Percentiles rank a stretch among this genome's conserved stretches.
Conservation (phyloP, 2,329 filamentous ascomycete species). For the Beauveria asiatica region DNA sequence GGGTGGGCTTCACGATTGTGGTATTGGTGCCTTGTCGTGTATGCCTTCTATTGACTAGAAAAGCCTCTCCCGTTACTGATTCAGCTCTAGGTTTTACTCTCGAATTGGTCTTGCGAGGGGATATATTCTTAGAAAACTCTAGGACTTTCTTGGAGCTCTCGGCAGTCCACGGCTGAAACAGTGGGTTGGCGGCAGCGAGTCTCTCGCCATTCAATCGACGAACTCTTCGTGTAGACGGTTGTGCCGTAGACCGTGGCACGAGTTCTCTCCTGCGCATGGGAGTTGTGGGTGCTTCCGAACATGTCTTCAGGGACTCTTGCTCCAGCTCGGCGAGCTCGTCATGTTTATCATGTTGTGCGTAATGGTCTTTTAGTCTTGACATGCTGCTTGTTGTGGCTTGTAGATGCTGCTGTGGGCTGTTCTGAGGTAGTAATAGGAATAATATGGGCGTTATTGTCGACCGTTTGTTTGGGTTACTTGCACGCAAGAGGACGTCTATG, state of each 20-base stretch:
- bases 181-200: conserved; percentile 19
- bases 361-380: conserved; percentile 1
- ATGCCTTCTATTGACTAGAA: neutral
- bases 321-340: neutral
- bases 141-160: conserved; percentile 15
- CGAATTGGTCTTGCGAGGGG: conserved; percentile 2
- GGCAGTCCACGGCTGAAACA: conserved; percentile 25
- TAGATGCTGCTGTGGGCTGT: neutral
- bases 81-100: neutral
- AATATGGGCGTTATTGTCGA: neutral
- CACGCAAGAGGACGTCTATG: neutral
- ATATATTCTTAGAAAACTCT: conserved; percentile 8
- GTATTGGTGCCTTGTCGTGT: neutral
- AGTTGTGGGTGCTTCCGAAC: neutral
- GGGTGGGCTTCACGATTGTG: neutral
- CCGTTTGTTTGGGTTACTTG: neutral
- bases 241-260: conserved; percentile 18
- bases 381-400: neutral
- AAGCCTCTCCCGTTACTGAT: neutral
- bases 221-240: conserved; percentile 21
- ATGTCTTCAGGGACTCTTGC: neutral
- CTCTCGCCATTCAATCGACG: conserved; percentile 20
- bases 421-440: neutral
- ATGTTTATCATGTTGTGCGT: neutral
- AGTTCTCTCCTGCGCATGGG: conserved; percentile 15